Evolutionary conservation across 768 basidiomycete genomes (phyloP), one percentile per base, ranked within the genome.

Genomic region (Gloeophyllum trabeum): DNA sequence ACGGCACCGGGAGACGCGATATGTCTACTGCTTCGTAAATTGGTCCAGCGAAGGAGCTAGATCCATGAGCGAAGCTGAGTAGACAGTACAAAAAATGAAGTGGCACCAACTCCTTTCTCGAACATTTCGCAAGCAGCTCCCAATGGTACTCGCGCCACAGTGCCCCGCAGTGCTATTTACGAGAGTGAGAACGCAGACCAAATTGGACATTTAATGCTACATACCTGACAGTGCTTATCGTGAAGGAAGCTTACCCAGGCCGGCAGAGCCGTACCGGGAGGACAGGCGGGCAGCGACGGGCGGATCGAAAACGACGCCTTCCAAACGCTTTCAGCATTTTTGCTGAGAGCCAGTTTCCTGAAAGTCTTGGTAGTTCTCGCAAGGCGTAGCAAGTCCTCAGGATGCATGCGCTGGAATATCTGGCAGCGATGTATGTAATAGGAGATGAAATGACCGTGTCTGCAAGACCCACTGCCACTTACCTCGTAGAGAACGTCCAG

Each of bases 381-480:
- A 5, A 71, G 54, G 42, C 55, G 52, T n/a, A 73, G 53, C 6
- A 72, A 49, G 45, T 72, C 67, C 10, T 51, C 22, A n/a, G 68
- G 67, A 21, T 59, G 44, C 5, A 71, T 52, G 26, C 62, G 51
- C 6, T 54, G 49, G 43, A 67, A 61, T 16, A 69, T 64, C 58
- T 72, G 20, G 28, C 7, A 30, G 16, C 28, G 28, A n/a, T n/a
- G n/a, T n/a, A n/a, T 30, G 28, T 30, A 30, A 30, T 7, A 21
- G 10, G 20, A 37, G 12, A 19, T 37, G 10, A 10, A 37, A 10
- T 10, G 20, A 16, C 10, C 28, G 36, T 37, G 20, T 13, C 12
- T 7, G 36, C 10, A 7, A 37, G 20, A 7, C 7, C 10, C 7
- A 7, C 10, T 7, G 16, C 10, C 16, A 16, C 28, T 32, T 10